Percentiles rank a stretch among this genome's conserved stretches.
Evolutionary conservation across 306 rosid species (phyloP).

Genomic region (Vicia villosa): DNA sequence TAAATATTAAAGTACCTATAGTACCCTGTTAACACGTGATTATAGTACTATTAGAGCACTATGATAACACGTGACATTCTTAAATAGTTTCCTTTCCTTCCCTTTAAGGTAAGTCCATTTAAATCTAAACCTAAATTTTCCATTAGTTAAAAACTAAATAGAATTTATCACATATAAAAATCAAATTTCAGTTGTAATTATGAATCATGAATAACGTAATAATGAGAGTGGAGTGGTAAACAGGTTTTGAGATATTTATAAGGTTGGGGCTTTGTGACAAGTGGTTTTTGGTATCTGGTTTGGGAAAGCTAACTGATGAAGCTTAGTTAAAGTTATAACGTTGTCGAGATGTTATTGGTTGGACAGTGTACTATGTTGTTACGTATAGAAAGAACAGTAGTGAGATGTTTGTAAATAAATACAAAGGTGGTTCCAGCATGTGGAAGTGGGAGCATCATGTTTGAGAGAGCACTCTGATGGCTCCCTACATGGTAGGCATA

Average conservation of each 20-base stretch:
- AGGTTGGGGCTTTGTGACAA: conserved; percentile 9
- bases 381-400: conserved; percentile 26
- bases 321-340: conserved; percentile 25
- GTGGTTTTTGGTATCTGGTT: conserved; percentile 46
- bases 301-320: conserved; percentile 40
- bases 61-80: background rate
- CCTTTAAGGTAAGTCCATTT: too few relatives aligned
- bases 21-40: background rate
- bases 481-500: conserved; percentile 7
- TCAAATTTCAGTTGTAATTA: too few relatives aligned
- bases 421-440: background rate
- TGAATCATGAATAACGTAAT: too few relatives aligned
- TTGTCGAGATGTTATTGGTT: conserved; percentile 55
- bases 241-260: too few relatives aligned
- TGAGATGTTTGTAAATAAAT: background rate
- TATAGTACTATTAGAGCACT: background rate
- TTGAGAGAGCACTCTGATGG: background rate
- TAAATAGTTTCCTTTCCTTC: background rate
- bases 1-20: background rate
- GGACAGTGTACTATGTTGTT: conserved; percentile 1
- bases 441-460: conserved; percentile 8
- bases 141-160: too few relatives aligned
- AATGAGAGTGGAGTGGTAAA: background rate
- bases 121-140: too few relatives aligned
- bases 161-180: too few relatives aligned